A percentile compares a stretch with the other conserved stretches of the same genome.
Evolutionary conservation across 441 rosid species (phyloP).

Genomic region (Macaranga tanarius): DNA sequence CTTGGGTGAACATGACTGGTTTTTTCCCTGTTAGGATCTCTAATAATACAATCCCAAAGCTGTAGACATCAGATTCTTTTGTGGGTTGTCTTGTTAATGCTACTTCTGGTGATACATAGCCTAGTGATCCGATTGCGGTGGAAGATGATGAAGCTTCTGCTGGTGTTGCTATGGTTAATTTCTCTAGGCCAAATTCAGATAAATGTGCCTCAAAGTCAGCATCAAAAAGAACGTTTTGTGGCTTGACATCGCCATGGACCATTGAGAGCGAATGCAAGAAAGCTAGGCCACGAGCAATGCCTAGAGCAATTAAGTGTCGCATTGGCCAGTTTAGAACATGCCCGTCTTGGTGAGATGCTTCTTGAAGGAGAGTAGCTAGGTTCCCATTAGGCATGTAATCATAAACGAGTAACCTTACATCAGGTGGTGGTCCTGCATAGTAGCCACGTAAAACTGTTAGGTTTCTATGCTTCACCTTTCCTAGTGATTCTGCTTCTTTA

Average conservation of each 20-base stretch:
- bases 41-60: slow-evolving; percentile 86
- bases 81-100: slow-evolving; percentile 56
- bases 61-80: slow-evolving; percentile 84
- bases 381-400: slow-evolving; percentile 99
- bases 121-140: slow-evolving; percentile 64
- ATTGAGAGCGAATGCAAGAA: slow-evolving; percentile 73
- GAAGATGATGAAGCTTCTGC: slow-evolving; percentile 68
- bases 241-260: slow-evolving; percentile 85
- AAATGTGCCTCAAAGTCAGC: slow-evolving; percentile 70
- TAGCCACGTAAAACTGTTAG: slow-evolving; percentile 89
- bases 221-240: slow-evolving; percentile 83
- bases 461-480: slow-evolving; percentile 84
- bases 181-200: slow-evolving; percentile 77
- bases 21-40: slow-evolving; percentile 87
- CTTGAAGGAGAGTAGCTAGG: slow-evolving; percentile 89
- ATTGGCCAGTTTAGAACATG: slow-evolving; percentile 99
- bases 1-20: slow-evolving; percentile 88
- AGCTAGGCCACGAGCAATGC: slow-evolving; percentile 85
- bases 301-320: slow-evolving; percentile 97
- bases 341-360: slow-evolving; percentile 96
- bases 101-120: slow-evolving; percentile 89
- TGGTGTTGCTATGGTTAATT: slow-evolving; percentile 47
- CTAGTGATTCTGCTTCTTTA: slow-evolving; percentile 83
- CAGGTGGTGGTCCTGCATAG: slow-evolving; percentile 70
- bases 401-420: slow-evolving; percentile 74